Evolutionary conservation across 768 basidiomycete genomes (phyloP).

Genomic region (Tephrocybe sp.): DNA sequence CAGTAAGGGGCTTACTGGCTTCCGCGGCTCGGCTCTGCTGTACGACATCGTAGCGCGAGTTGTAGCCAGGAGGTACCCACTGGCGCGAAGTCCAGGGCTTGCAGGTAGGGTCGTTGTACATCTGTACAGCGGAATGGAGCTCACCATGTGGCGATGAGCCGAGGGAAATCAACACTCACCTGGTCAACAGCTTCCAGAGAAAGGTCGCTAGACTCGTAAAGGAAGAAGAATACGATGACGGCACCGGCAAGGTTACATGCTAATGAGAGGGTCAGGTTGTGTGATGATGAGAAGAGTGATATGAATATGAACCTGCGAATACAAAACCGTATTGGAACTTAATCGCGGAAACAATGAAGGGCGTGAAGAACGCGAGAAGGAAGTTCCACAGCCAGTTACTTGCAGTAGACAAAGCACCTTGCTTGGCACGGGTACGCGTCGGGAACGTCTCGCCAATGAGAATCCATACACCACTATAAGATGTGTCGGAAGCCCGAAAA

Average conservation of each 20-base stretch:
- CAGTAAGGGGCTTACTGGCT: slow-evolving; percentile 23
- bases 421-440: slow-evolving; percentile 67
- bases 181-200: slow-evolving; percentile 63
- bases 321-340: slow-evolving; percentile 65
- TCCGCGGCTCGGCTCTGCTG: slow-evolving; percentile 41
- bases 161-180: slow-evolving; percentile 26
- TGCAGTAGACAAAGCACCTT: slow-evolving; percentile 63
- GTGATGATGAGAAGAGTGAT: background rate
- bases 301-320: slow-evolving; percentile 48
- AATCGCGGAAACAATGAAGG: slow-evolving; percentile 60
- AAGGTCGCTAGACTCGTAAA: slow-evolving; percentile 70
- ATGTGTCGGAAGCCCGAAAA: background rate
- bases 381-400: slow-evolving; percentile 72
- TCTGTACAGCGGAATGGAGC: slow-evolving; percentile 26
- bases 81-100: slow-evolving; percentile 62
- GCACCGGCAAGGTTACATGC: slow-evolving; percentile 61
- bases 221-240: slow-evolving; percentile 65
- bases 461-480: slow-evolving; percentile 62
- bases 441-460: slow-evolving; percentile 77
- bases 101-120: slow-evolving; percentile 63
- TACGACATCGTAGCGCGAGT: slow-evolving; percentile 41
- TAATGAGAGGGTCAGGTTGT: slow-evolving; percentile 9
- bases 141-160: background rate
- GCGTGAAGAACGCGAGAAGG: slow-evolving; percentile 76
- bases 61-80: slow-evolving; percentile 62